Evolutionary conservation across 805 yeast species (phyloP).

Genomic region (Torulaspora delbrueckii): DNA sequence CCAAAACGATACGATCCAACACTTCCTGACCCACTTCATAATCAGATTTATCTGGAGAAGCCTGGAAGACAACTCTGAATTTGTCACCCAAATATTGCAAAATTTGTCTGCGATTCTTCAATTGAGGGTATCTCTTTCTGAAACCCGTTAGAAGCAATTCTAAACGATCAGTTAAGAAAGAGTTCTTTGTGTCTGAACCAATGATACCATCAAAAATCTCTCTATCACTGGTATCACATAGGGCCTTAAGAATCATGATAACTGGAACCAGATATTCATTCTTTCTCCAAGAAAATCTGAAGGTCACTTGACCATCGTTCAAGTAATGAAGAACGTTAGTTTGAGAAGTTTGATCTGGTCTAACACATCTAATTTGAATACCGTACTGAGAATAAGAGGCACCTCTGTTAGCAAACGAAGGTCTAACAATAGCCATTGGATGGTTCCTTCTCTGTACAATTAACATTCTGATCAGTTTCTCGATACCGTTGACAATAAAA

Average conservation of each 20-base stretch:
- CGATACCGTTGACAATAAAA: conserved; percentile 93
- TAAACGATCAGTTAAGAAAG: conserved; percentile 96
- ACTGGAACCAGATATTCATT: conserved; percentile 94
- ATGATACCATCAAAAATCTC: conserved; percentile 95
- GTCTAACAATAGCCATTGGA: conserved; percentile 96
- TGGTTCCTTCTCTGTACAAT: conserved; percentile 97
- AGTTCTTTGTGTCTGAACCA: conserved; percentile 79
- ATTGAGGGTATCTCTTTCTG: conserved; percentile 61
- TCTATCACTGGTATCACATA: conserved; percentile 85
- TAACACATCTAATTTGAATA: conserved; percentile 87
- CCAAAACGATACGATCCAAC: conserved; percentile 76
- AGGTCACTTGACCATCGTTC: conserved; percentile 92
- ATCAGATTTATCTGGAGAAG: conserved; percentile 83
- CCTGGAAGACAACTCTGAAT: conserved; percentile 88
- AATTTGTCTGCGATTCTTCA: conserved; percentile 81
- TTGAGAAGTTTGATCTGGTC: conserved; percentile 97
- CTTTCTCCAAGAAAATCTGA: conserved; percentile 95
- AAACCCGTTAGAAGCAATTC: conserved; percentile 86
- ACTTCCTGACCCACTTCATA: conserved; percentile 87
- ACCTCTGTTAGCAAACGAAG: conserved; percentile 92
- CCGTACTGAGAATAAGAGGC: conserved; percentile 83
- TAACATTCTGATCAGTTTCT: conserved; percentile 92
- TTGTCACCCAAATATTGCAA: conserved; percentile 92
- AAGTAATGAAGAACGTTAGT: conserved; percentile 95
- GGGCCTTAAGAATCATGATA: conserved; percentile 84